Evolutionary conservation across 257 asterid species (phyloP).

Genomic region (Solanum chaucha): DNA sequence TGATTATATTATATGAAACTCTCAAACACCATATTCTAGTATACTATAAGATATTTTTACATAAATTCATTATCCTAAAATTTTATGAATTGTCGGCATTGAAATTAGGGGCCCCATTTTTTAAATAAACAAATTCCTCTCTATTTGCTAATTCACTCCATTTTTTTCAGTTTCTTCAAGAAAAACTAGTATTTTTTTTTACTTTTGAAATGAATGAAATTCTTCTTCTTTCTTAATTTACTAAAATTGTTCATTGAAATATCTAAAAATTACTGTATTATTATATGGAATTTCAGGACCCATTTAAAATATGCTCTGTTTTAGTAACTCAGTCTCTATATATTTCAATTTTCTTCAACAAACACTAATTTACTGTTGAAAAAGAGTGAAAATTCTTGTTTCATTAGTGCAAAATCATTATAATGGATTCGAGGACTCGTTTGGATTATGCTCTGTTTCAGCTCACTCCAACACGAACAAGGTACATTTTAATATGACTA

Average conservation of each 20-base stretch:
- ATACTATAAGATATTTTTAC: neutral
- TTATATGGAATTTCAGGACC: conserved; percentile 44
- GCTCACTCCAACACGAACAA: conserved; percentile 79
- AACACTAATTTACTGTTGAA: neutral
- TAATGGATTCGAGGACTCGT: conserved; percentile 50
- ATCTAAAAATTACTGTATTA: neutral
- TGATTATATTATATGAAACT: neutral
- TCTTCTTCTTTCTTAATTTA: neutral
- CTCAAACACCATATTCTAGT: neutral
- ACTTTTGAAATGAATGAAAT: neutral
- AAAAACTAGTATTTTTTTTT: neutral
- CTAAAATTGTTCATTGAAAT: neutral
- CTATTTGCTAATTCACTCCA: neutral
- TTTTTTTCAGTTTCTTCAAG: neutral
- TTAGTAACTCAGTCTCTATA: conserved; percentile 7
- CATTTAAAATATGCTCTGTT: conserved; percentile 57
- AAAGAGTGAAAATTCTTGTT: neutral
- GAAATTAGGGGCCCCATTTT: conserved; percentile 21
- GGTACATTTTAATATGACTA: conserved; percentile 23
- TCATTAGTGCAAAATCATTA: neutral
- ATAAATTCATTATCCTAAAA: neutral
- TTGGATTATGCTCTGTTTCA: conserved; percentile 74
- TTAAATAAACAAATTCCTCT: conserved; percentile 4
- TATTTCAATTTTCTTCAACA: neutral
- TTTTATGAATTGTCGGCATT: conserved; percentile 37